These are phyloP conservation scores for Marsdenia floribunda DNA, from an alignment of 257 asterid species.

Conservation along the genomic window DNA sequence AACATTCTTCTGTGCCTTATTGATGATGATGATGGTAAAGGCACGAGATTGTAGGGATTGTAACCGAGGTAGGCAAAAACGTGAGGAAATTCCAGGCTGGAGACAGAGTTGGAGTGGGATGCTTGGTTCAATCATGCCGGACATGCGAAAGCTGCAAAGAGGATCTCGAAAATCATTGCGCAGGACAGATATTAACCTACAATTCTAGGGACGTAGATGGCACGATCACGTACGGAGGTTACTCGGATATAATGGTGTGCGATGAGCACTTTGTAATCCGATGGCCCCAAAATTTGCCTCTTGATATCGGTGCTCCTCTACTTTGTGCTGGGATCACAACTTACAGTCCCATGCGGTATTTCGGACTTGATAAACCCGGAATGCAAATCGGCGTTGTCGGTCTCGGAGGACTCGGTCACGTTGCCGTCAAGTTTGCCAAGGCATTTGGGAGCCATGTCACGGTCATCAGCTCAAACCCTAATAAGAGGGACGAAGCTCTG, in stretches of 20 bases:
- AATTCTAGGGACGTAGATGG: constrained; percentile 26
- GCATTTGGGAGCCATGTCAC: constrained; percentile 54
- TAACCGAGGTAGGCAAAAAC: constrained; percentile 12
- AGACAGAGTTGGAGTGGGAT: constrained; percentile 21
- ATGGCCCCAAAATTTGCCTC: constrained; percentile 53
- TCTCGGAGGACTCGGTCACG: constrained; percentile 56
- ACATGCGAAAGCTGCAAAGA: constrained; percentile 6
- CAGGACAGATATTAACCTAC: constrained; percentile 32
- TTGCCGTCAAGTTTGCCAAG: constrained; percentile 52
- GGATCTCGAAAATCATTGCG: constrained; percentile 31
- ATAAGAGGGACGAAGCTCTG: constrained; percentile 47
- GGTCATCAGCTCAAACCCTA: constrained; percentile 38
- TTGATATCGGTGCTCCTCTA: constrained; percentile 48
- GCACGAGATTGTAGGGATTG: constrained; percentile 18
- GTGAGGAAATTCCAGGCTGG: constrained; percentile 12
- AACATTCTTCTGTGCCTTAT: neutral
- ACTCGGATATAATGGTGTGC: constrained; percentile 45
- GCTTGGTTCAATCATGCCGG: constrained; percentile 7
- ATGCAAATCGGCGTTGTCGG: constrained; percentile 43
- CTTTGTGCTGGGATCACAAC: constrained; percentile 61
- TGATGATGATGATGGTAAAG: neutral
- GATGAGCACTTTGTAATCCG: constrained; percentile 47
- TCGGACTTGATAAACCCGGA: constrained; percentile 54
- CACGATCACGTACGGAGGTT: constrained; percentile 53
- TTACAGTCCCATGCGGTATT: constrained; percentile 45